Evolutionary conservation across 306 rosid genomes (phyloP).

Genomic region (Medicago truncatula): DNA sequence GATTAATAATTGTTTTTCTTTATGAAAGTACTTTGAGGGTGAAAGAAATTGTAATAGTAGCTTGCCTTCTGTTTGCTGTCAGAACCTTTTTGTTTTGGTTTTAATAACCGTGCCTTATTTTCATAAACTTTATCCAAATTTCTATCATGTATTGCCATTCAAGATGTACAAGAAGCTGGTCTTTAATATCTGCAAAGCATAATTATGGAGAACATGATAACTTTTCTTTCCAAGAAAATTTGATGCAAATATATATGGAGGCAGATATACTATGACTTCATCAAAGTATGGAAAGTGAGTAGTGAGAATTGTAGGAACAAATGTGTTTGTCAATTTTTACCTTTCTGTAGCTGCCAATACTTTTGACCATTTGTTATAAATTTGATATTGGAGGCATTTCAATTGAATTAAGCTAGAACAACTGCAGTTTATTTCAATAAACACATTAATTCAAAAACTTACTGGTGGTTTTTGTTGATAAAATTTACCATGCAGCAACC

Average conservation of each 20-base stretch:
- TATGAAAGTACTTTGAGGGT: background rate
- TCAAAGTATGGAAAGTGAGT: background rate
- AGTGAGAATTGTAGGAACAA: slow-evolving; percentile 1
- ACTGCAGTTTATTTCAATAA: slow-evolving; percentile 17
- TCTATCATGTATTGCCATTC: background rate
- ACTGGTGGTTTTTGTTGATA: slow-evolving; percentile 29
- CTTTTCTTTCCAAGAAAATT: slow-evolving; percentile 24
- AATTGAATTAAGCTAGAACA: slow-evolving; percentile 10
- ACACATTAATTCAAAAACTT: slow-evolving; percentile 25
- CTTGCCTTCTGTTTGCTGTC: background rate
- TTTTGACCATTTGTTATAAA: background rate
- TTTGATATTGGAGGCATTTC: slow-evolving; percentile 24
- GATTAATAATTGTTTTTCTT: background rate
- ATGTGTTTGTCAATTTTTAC: slow-evolving; percentile 13
- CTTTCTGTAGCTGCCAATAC: background rate
- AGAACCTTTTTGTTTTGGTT: background rate
- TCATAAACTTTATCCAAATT: background rate
- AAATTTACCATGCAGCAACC: slow-evolving; percentile 70
- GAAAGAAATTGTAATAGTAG: background rate
- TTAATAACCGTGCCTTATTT: background rate
- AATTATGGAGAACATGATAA: background rate
- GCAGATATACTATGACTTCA: background rate
- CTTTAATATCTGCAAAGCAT: slow-evolving; percentile 8
- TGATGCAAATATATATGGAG: slow-evolving; percentile 14
- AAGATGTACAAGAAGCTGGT: slow-evolving; percentile 7